Percentiles rank a stretch among this genome's conserved stretches.
These are phyloP conservation scores for Pugionium cornutum DNA, from an alignment of 345 rosid species.

Conservation along the genomic window DNA sequence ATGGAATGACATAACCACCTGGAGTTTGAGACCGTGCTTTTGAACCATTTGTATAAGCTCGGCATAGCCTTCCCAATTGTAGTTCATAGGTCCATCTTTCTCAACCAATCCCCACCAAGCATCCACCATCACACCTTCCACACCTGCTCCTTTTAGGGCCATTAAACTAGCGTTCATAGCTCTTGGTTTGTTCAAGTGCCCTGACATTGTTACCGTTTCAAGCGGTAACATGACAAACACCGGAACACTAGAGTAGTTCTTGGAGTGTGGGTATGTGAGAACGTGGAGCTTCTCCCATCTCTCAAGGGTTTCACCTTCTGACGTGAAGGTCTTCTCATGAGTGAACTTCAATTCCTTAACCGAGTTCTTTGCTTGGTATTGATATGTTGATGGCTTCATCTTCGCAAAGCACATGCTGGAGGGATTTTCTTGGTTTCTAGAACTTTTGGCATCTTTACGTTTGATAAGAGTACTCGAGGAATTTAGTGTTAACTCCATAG, in stretches of 20 bases:
- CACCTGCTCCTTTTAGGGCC: conserved; percentile 94
- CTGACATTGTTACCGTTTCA: conserved; percentile 68
- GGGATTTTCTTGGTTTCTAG: conserved; percentile 53
- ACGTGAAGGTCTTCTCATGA: conserved; percentile 39
- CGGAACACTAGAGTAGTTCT: conserved; percentile 57
- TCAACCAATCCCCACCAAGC: conserved; percentile 99
- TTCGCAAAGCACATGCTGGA: conserved; percentile 50
- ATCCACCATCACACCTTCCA: conserved; percentile 96
- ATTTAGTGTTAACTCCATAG: conserved; percentile 68
- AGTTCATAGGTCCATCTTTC: conserved; percentile 87
- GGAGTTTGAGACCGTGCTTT: conserved; percentile 81
- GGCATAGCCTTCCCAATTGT: conserved; percentile 95
- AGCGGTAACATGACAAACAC: conserved; percentile 95
- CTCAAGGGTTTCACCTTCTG: conserved; percentile 37
- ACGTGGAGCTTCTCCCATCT: conserved; percentile 56
- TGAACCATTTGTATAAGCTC: conserved; percentile 86
- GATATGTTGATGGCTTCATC: conserved; percentile 49
- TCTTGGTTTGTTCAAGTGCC: conserved; percentile 71
- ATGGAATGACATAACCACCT: conserved; percentile 95
- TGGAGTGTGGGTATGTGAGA: conserved; percentile 47
- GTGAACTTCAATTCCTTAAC: conserved; percentile 45
- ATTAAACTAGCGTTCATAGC: conserved; percentile 88
- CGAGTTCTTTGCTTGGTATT: conserved; percentile 46
- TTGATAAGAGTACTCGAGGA: conserved; percentile 68
- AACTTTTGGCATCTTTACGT: conserved; percentile 54